Evolutionary conservation across 169 alveolate genomes (phyloP).

Genomic region (Eimeria necatrix): DNA sequence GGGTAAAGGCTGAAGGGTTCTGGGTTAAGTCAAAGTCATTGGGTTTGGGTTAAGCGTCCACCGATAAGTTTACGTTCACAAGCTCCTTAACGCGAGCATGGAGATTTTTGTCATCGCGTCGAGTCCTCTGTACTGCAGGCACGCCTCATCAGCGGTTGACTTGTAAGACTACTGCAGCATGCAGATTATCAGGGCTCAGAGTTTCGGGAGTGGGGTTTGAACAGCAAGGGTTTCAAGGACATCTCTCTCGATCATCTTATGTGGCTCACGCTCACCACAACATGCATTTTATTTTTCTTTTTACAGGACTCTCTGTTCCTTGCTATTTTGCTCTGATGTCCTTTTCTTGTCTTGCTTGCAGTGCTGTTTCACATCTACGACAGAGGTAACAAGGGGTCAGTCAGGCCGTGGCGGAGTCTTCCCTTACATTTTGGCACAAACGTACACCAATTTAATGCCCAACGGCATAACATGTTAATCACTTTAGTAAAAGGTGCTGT

Average conservation of each 20-base stretch:
- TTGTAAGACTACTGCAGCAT: slow-evolving; percentile 6
- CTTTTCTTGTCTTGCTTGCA: slow-evolving; percentile 20
- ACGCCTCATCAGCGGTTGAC: slow-evolving; percentile 79
- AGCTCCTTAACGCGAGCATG: too few relatives aligned
- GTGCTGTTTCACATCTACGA: slow-evolving; percentile 82
- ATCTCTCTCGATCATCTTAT: too few relatives aligned
- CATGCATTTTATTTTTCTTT: not conserved
- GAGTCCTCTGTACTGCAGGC: slow-evolving; percentile 21
- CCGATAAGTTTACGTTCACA: too few relatives aligned
- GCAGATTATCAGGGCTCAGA: not conserved
- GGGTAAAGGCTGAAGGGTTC: too few relatives aligned
- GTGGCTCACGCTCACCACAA: too few relatives aligned
- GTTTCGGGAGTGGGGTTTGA: too few relatives aligned
- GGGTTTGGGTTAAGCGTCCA: too few relatives aligned
- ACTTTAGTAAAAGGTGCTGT: too few relatives aligned
- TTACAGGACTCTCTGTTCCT: not conserved
- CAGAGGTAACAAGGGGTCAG: slow-evolving; percentile 82
- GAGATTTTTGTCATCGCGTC: not conserved
- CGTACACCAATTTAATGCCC: not conserved
- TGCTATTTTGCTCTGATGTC: too few relatives aligned
- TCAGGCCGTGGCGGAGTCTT: not conserved
- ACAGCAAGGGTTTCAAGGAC: too few relatives aligned
- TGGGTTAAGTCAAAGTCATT: too few relatives aligned
- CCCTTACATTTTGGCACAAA: not conserved
- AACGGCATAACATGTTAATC: not conserved